phyloP scores from a whole-genome alignment of 441 rosid species.

The Croton setiger region DNA sequence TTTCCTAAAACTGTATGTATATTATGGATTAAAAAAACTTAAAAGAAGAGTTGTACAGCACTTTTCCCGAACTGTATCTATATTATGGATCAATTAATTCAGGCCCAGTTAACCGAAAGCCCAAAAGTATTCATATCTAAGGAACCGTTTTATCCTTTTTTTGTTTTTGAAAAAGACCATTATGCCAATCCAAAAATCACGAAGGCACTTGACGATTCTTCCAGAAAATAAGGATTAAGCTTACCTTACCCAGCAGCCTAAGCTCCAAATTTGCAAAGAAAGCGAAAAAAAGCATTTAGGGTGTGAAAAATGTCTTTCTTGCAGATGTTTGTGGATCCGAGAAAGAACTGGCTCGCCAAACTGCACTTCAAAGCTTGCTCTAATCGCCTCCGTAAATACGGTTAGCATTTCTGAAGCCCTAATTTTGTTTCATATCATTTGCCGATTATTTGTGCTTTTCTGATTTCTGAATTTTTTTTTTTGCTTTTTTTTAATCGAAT shows the following conservation, averaged over 20 bases:
- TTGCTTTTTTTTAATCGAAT: conserved; percentile 5
- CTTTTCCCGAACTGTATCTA: background rate
- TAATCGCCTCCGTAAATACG: conserved; percentile 67
- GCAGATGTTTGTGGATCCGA: conserved; percentile 57
- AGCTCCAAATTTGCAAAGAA: background rate
- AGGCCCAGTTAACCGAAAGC: background rate
- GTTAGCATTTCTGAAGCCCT: conserved; percentile 36
- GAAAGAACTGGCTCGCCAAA: conserved; percentile 72
- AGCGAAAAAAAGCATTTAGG: background rate
- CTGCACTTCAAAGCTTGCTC: conserved; percentile 68
- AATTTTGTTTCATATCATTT: conserved; percentile 11
- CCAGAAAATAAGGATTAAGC: background rate
- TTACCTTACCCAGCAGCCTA: conserved; percentile 1
- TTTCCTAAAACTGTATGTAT: no score
- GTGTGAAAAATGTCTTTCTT: conserved; percentile 50
- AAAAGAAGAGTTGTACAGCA: no score
- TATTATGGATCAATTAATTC: no score
- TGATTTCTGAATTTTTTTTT: background rate
- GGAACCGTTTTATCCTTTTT: background rate
- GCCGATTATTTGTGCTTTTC: background rate
- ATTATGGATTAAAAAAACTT: no score
- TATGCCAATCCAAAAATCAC: background rate
- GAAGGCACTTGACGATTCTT: background rate
- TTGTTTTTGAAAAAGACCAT: background rate
- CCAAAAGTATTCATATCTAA: background rate